These are phyloP conservation scores for Amanita exitialis DNA, from an alignment of 768 basidiomycete genomes.

Conservation along the genomic window DNA sequence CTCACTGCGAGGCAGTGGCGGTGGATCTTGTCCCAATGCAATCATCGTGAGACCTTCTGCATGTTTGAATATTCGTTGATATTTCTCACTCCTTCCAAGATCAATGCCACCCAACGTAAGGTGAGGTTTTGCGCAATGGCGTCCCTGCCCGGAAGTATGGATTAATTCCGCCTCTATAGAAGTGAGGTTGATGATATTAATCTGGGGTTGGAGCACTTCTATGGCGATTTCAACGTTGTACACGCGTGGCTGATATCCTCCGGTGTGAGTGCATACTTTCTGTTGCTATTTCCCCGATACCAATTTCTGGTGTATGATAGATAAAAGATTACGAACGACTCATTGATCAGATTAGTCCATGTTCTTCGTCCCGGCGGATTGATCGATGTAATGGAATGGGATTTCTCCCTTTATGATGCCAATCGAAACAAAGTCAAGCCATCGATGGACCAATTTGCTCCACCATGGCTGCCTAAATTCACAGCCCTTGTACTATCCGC, in stretches of 20 bases:
- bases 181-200: conserved; percentile 83
- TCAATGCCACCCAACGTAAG: conserved; percentile 64
- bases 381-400: conserved; percentile 57
- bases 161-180: conserved; percentile 24
- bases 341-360: conserved; percentile 55
- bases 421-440: conserved; percentile 35
- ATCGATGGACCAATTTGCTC: conserved; percentile 28
- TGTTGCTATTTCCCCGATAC: neutral
- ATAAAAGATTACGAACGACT: conserved; percentile 57
- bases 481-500: conserved; percentile 45
- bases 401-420: conserved; percentile 51
- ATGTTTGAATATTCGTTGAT: neutral
- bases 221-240: conserved; percentile 67
- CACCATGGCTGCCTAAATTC: conserved; percentile 57
- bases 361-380: conserved; percentile 66
- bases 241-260: conserved; percentile 64
- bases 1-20: conserved; percentile 56
- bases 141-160: neutral
- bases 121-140: conserved; percentile 20
- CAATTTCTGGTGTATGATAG: conserved; percentile 23
- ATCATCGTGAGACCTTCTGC: conserved; percentile 35
- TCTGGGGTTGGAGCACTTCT: conserved; percentile 75
- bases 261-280: conserved; percentile 40
- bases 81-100: conserved; percentile 19
- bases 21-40: conserved; percentile 81